A percentile compares a stretch with the other conserved stretches of the same genome.
phyloP scores from a whole-genome alignment of 768 basidiomycete species.

The Macrolepiota fuliginosa region DNA sequence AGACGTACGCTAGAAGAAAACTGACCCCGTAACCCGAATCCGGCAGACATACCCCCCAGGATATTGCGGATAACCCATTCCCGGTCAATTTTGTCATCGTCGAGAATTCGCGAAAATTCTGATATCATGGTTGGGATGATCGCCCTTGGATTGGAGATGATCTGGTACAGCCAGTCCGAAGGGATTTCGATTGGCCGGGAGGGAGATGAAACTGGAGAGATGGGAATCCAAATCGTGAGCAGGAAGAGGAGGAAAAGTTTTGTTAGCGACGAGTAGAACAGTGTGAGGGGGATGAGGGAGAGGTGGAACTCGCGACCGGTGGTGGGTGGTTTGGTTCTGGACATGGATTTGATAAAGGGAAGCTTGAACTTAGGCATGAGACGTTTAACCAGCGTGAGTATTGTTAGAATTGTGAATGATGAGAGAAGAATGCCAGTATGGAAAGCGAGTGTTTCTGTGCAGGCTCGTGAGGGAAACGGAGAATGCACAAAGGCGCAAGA shows the following conservation, averaged over 20 bases:
- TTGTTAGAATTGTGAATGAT: slow-evolving; percentile 48
- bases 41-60: slow-evolving; percentile 83
- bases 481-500: neutral
- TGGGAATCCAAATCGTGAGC: slow-evolving; percentile 76
- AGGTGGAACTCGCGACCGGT: slow-evolving; percentile 69
- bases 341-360: slow-evolving; percentile 9
- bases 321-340: slow-evolving; percentile 40
- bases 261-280: slow-evolving; percentile 81
- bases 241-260: slow-evolving; percentile 84
- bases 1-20: slow-evolving; percentile 1
- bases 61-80: slow-evolving; percentile 85
- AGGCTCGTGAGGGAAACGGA: slow-evolving; percentile 3
- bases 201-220: slow-evolving; percentile 22
- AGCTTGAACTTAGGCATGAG: neutral
- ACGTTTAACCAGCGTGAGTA: slow-evolving; percentile 22
- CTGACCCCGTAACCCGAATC: slow-evolving; percentile 79
- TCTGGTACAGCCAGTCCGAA: slow-evolving; percentile 24
- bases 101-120: slow-evolving; percentile 52
- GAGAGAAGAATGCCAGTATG: slow-evolving; percentile 63
- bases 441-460: slow-evolving; percentile 72
- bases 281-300: slow-evolving; percentile 72
- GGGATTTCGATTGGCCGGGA: slow-evolving; percentile 22
- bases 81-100: slow-evolving; percentile 73
- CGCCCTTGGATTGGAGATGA: slow-evolving; percentile 29
- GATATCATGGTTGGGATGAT: slow-evolving; percentile 19